Evolutionary conservation across 2,329 filamentous ascomycete genomes (phyloP), one percentile per base, ranked within the genome.

Genomic region (Arthroderma sp.): DNA sequence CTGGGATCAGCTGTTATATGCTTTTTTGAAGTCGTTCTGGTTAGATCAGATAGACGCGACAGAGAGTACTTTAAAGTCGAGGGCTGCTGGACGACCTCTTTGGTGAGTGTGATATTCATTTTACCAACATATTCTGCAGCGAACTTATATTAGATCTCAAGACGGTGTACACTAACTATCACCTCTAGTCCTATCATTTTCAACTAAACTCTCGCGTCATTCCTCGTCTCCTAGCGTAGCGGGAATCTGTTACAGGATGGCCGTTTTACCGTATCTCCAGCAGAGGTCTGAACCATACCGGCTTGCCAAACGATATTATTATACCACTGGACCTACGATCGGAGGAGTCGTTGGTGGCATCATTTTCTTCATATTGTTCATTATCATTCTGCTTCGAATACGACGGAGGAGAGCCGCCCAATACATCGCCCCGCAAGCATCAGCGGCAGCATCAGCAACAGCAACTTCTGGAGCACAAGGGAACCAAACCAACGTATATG

Each of bases 401-500:
- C 4, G 44, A 17, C 21, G 25, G n/a, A 33, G n/a, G 13, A 51
- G 25, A 19, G 28, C 25, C n/a, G 25, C 28, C 6, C 13, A 13
- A 15, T 31, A 31, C 9, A 15, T 33, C 19, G 44, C 44, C 3
- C 44, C 44, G 4, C 44, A 51, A 51, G 44, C 44, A 35, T 31
- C 44, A 19, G 44, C 44, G 17, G 23, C 44, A 51, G 44, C 44
- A 8, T 25, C 44, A 9, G 44, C 44, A 8, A 33, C 44, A 8
- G 44, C 44, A 17, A 51, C 23, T 51, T 51, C 44, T 19, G 44
- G 44, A 51, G 44, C 44, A 3, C 44, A 51, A 19, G 44, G 44
- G 17, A 51, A 51, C n/a, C 25, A 31, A 33, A 51, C 44, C 44
- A 51, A 51, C 25, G 44, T 51, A n/a, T 51, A 51, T 4, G 44